Evolutionary conservation across 2,329 filamentous ascomycete genomes (phyloP), one percentile per base, ranked within the genome.

Genomic region (Sclerotinia borealis): DNA sequence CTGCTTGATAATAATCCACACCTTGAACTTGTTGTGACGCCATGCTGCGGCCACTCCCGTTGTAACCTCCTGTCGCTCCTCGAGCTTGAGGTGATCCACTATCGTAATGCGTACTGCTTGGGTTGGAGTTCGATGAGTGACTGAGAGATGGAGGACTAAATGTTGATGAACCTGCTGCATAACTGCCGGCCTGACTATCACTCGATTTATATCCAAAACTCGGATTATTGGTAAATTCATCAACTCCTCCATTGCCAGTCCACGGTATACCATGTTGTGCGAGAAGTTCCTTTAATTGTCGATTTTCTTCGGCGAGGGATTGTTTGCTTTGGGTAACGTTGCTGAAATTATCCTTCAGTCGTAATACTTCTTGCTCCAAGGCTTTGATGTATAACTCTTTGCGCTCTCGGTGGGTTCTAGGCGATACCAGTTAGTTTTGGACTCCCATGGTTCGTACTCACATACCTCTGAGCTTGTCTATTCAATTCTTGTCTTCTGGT

Each of bases 351-450:
- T 97, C 92, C 75, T 96, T 95, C 49, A 98, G 81, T 55, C 92
- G 88, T 25, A 96, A 81, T 6, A 98, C 90, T 77, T 98, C 92
- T 72, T 93, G 88, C 76, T 99, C 95, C 19, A 98, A 84, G 13
- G 90, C 87, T 76, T 96, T 96, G 79, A 97, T 96, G 76, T 98
- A 98, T 71, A 92, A 84, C 77, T 98, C 95, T 76, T 98, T 98
- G 69, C 95, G 87, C 78, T 98, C 95, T 63, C 95, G 92, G 77
- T 99, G 95, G 22, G 95, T 98, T 74, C 95, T 96, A 73, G 22
- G 31, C 48, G n/a, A 9, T 10, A 29, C 43, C 60, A 72, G 54
- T 52, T 72, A 66, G 22, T 5, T 6, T 13, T 31, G 25, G 17
- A 29, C 37, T 17, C 11, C 2, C 1, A 36, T 34, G 39, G 22